Percentiles rank a stretch among this genome's conserved stretches.
Conservation (phyloP, 345 rosid species). For the Brassica juncea region DNA sequence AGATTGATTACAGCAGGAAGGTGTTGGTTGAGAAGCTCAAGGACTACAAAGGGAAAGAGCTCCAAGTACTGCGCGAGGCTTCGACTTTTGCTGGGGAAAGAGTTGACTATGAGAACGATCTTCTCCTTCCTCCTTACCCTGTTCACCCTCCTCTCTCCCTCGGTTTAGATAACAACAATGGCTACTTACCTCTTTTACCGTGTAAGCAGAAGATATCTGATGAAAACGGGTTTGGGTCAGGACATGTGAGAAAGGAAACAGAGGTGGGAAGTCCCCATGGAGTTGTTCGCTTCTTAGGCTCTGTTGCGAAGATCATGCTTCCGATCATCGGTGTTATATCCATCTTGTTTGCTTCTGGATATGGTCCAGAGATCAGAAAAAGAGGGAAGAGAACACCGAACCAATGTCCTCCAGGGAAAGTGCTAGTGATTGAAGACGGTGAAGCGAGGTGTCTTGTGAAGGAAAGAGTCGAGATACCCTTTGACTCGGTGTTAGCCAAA, state of each 20-base stretch:
- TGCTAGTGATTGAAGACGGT: slow-evolving; percentile 59
- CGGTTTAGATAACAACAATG: slow-evolving; percentile 47
- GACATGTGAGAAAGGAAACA: slow-evolving; percentile 37
- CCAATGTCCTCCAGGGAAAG: slow-evolving; percentile 79
- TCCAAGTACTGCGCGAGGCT: slow-evolving; percentile 71
- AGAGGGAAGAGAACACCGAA: slow-evolving; percentile 39
- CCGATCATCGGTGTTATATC: slow-evolving; percentile 64
- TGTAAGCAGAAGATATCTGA: neutral
- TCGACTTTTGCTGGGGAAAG: slow-evolving; percentile 73
- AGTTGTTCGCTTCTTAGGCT: slow-evolving; percentile 49
- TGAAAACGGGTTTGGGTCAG: slow-evolving; percentile 47
- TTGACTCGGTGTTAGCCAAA: slow-evolving; percentile 53
- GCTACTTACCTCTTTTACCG: slow-evolving; percentile 39
- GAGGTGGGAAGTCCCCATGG: slow-evolving; percentile 44
- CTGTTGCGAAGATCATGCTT: slow-evolving; percentile 59
- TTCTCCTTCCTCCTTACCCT: slow-evolving; percentile 84
- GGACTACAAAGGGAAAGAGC: slow-evolving; percentile 72
- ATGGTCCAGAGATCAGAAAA: slow-evolving; percentile 49
- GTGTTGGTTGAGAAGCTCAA: slow-evolving; percentile 72
- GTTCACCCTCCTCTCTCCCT: slow-evolving; percentile 55
- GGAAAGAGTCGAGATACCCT: slow-evolving; percentile 85
- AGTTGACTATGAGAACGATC: slow-evolving; percentile 62
- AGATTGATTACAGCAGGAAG: slow-evolving; percentile 77
- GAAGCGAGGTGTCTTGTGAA: slow-evolving; percentile 83
- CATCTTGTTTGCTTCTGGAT: slow-evolving; percentile 54